Percentiles rank a stretch among this genome's conserved stretches.
These are phyloP conservation scores for Exophiala calicioides DNA, from an alignment of 2,329 filamentous ascomycete genomes.

Conservation along the genomic window DNA sequence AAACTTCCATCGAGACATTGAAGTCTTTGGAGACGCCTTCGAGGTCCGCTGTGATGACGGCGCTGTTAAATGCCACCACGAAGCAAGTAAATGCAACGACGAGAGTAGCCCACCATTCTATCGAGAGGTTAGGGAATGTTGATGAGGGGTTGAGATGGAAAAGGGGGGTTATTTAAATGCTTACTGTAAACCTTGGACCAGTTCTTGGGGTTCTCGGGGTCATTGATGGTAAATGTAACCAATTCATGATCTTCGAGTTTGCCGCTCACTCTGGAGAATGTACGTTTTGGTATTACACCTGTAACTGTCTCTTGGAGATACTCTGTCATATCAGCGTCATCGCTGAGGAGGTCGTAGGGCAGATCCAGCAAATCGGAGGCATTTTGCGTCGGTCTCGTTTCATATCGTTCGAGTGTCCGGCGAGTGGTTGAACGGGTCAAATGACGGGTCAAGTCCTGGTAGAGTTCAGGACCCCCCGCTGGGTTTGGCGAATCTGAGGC, in stretches of 20 bases:
- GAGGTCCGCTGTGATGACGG: slow-evolving; percentile 77
- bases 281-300: slow-evolving; percentile 62
- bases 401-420: slow-evolving; percentile 26
- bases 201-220: slow-evolving; percentile 81
- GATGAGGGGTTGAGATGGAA: not conserved
- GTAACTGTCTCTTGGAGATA: slow-evolving; percentile 63
- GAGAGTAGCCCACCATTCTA: slow-evolving; percentile 64
- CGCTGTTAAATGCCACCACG: slow-evolving; percentile 69
- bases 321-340: slow-evolving; percentile 64
- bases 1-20: slow-evolving; percentile 69
- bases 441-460: slow-evolving; percentile 16
- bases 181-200: slow-evolving; percentile 75
- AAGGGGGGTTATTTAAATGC: slow-evolving; percentile 57
- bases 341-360: slow-evolving; percentile 65
- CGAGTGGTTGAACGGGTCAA: slow-evolving; percentile 26
- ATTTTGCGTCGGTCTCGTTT: slow-evolving; percentile 30
- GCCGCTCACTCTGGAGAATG: slow-evolving; percentile 57
- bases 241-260: slow-evolving; percentile 59
- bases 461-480: not conserved
- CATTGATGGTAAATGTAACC: slow-evolving; percentile 69
- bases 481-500: slow-evolving; percentile 2
- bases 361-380: slow-evolving; percentile 55
- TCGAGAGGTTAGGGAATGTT: slow-evolving; percentile 4
- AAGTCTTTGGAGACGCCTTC: slow-evolving; percentile 65
- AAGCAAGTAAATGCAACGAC: slow-evolving; percentile 76